Conservation (phyloP, 2,329 filamentous ascomycete genomes). For the Lachnum nothofagi region DNA sequence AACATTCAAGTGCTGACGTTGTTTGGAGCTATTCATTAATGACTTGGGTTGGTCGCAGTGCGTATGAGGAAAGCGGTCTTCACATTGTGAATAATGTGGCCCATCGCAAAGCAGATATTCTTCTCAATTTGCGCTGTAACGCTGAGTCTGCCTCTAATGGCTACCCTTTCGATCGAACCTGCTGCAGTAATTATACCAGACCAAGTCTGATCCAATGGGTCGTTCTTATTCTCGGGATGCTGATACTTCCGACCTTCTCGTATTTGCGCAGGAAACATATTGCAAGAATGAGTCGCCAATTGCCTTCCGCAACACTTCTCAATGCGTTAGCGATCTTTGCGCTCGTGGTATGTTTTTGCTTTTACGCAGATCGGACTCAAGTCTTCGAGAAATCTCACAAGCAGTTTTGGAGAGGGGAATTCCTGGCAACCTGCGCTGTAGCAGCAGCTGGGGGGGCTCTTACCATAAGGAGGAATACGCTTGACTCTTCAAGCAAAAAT, state of each 20-base stretch:
- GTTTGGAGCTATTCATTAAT: conserved; percentile 49
- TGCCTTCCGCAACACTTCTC: conserved; percentile 19
- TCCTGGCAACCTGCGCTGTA: conserved; percentile 29
- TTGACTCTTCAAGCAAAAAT: conserved; percentile 2
- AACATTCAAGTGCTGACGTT: conserved; percentile 40
- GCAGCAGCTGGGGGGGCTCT: conserved; percentile 31
- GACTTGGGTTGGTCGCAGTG: conserved; percentile 35
- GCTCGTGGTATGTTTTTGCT: conserved; percentile 40
- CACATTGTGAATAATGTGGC: conserved; percentile 45
- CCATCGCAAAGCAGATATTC: conserved; percentile 45
- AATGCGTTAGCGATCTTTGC: conserved; percentile 20
- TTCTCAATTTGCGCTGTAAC: conserved; percentile 50
- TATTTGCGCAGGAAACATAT: conserved; percentile 18
- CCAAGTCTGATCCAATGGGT: conserved; percentile 36
- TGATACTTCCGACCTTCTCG: conserved; percentile 29
- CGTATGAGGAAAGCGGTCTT: conserved; percentile 44
- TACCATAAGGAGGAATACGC: conserved; percentile 26
- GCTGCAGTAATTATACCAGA: conserved; percentile 44
- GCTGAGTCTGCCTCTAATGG: conserved; percentile 36
- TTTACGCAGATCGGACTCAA: conserved; percentile 49
- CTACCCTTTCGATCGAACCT: conserved; percentile 46
- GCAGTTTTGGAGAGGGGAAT: conserved; percentile 36
- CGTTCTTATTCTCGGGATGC: conserved; percentile 31
- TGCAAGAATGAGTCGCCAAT: conserved; percentile 12
- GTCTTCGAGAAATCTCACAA: conserved; percentile 49